Evolutionary conservation across 1,284 basidiomycete species (phyloP).

Genomic region (Cryptococcus sp.): DNA sequence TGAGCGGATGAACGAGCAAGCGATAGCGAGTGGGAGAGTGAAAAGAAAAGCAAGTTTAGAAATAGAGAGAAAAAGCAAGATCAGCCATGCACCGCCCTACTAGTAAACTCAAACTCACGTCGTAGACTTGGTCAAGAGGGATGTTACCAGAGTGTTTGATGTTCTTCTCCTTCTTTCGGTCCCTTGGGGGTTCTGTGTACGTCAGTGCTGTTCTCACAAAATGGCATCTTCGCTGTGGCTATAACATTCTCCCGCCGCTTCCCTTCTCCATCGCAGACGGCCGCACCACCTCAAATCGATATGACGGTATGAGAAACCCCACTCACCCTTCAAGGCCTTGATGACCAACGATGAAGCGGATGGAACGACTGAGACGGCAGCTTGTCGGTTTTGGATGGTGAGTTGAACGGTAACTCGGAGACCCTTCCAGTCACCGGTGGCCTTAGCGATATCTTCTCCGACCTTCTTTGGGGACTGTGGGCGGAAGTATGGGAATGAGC

Average conservation of each 20-base stretch:
- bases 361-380: slow-evolving; percentile 92
- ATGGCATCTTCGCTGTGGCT: background rate
- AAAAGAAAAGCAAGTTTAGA: background rate
- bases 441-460: slow-evolving; percentile 99
- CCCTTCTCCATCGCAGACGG: background rate
- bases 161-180: slow-evolving; percentile 99
- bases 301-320: background rate
- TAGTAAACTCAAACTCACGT: slow-evolving; percentile 50
- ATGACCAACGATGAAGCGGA: slow-evolving; percentile 98
- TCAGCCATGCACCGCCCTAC: background rate
- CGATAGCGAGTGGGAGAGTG: background rate
- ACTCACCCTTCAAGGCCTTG: slow-evolving; percentile 89
- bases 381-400: slow-evolving; percentile 99
- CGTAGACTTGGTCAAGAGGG: slow-evolving; percentile 87
- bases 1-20: slow-evolving; percentile 5
- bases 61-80: background rate
- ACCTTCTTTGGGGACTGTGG: slow-evolving; percentile 98
- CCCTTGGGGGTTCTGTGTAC: slow-evolving; percentile 84
- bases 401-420: slow-evolving; percentile 98
- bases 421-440: slow-evolving; percentile 98
- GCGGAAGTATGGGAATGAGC: background rate
- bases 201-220: slow-evolving; percentile 2
- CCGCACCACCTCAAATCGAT: background rate
- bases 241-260: background rate
- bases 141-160: slow-evolving; percentile 98